Evolutionary conservation across 805 yeast genomes (phyloP).

Genomic region (Pichia sporocuriosa): DNA sequence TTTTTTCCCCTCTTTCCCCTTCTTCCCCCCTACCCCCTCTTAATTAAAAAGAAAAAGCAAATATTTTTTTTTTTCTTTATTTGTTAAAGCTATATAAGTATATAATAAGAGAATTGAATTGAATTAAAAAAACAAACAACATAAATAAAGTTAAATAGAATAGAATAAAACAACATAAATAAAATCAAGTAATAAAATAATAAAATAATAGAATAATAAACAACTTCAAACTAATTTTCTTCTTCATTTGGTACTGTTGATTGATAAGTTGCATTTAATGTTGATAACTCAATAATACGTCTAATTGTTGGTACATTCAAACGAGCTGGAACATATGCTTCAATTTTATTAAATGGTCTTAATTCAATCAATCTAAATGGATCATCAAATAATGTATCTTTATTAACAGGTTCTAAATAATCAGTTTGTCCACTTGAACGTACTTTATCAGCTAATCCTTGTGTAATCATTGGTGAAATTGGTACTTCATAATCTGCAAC

Average conservation of each 20-base stretch:
- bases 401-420: constrained; percentile 61
- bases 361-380: constrained; percentile 71
- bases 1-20: background rate
- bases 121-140: too few species aligned
- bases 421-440: constrained; percentile 50
- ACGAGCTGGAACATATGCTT: constrained; percentile 94
- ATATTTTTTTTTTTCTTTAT: background rate
- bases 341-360: constrained; percentile 73
- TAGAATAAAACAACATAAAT: too few species aligned
- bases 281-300: constrained; percentile 81
- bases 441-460: constrained; percentile 74
- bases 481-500: constrained; percentile 95
- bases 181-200: too few species aligned
- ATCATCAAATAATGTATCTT: constrained; percentile 73
- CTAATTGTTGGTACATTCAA: constrained; percentile 82
- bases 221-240: too few species aligned
- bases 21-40: background rate
- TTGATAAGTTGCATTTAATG: constrained; percentile 72
- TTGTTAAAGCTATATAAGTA: too few species aligned
- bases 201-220: background rate
- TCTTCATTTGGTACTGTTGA: constrained; percentile 27
- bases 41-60: background rate
- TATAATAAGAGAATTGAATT: too few species aligned
- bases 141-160: too few species aligned
- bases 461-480: constrained; percentile 71